Base-by-base conservation (phyloP, 2,329 filamentous ascomycete genomes). In the Cordyceps farinosa region DNA sequence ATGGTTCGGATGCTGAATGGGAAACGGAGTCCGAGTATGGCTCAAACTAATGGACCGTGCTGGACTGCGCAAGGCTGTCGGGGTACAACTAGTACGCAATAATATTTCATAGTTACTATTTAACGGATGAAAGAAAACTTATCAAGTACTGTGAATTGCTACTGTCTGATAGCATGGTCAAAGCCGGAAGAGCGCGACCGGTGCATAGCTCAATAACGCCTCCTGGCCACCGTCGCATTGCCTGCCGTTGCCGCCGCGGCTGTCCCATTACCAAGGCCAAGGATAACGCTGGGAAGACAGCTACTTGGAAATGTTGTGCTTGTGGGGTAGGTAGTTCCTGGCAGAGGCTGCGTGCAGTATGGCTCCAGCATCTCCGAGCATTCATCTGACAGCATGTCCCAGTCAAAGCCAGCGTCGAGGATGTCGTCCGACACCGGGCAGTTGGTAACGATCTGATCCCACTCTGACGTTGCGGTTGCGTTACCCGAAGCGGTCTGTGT, bases 1-100 rank as follows among this genome's bases (percentile, higher is more conserved):
- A 53, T 36, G 50, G 30, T 38, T 53, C 50, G 11, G 50, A 53
- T 53, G 50, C 50, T 27, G 50, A 53, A 22, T 53, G 50, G 50
- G 50, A 53, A 13, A 53, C 50, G 15, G 50, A 53, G 22, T 50
- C 47, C 13, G 47, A 50, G 47, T 50, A 32, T 32, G 47, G 47
- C 27, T 50, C 47, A n/a, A 17, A 15, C 6, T 50, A 38, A 36
- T 36, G 17, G 32, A 10, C 50, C 10, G 17, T 36, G 7, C 15
- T 13, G 3, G 17, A 15, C 30, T 9, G 4, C 29, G 13, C 15
- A 27, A 11, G 17, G 17, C 10, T 29, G 11, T 4, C 2, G 47
- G 11, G 22, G 27, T 2, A 32, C 3, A 13, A 13, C 5, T 29
- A 48, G 45, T 6, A 15, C 11, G 30, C 3, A 30, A 50, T 15